A percentile compares a stretch with the other conserved stretches of the same genome.
phyloP scores from a whole-genome alignment of 2,329 filamentous ascomycete species.

The Fusarium subtropicale region DNA sequence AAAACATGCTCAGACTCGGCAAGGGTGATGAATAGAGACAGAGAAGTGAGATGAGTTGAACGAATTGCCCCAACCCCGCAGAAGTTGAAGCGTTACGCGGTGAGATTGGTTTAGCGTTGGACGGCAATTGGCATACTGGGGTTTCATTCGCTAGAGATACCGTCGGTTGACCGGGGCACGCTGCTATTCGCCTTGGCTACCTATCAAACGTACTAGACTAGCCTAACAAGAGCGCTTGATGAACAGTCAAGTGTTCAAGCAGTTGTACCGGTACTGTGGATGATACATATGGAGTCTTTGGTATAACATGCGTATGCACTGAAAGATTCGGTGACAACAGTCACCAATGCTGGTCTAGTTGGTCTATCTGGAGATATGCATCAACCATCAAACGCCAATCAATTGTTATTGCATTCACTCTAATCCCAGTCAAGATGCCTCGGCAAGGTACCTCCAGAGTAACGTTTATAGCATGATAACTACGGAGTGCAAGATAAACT shows the following conservation, averaged over 20 bases:
- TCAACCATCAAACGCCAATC: not conserved
- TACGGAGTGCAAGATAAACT: not conserved
- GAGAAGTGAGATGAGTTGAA: not conserved
- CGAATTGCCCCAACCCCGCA: constrained; percentile 29
- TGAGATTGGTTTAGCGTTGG: constrained; percentile 24
- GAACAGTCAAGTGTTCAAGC: not conserved
- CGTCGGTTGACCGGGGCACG: not conserved
- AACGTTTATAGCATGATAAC: not conserved
- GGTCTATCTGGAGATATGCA: too few relatives aligned
- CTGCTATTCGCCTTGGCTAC: not conserved
- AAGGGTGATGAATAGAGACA: constrained; percentile 5
- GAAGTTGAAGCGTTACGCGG: constrained; percentile 11
- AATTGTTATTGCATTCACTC: not conserved
- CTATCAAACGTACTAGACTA: not conserved
- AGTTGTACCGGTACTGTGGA: not conserved
- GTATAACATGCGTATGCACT: not conserved
- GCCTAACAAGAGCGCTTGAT: not conserved
- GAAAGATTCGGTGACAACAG: too few relatives aligned
- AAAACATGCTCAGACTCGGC: constrained; percentile 13
- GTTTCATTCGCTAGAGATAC: not conserved
- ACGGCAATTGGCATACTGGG: not conserved
- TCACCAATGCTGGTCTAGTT: not conserved
- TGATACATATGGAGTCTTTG: not conserved
- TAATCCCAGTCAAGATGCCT: not conserved
- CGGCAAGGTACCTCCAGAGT: not conserved